phyloP scores from a whole-genome alignment of 1,139 yeast species.

The Taphrina wiesneri region DNA sequence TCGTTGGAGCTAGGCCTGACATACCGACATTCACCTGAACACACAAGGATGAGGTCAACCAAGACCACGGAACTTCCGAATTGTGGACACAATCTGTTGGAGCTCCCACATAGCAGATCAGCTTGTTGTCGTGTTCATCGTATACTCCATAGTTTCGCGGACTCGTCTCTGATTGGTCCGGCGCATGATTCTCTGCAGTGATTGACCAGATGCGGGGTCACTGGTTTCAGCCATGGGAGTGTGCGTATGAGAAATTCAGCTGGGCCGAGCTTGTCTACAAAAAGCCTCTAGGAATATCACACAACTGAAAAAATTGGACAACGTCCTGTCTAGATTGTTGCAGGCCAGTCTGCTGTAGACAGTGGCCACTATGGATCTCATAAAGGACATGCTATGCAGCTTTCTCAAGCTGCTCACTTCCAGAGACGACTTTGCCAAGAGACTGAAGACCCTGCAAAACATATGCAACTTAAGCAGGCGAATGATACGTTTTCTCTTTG shows the following conservation, averaged over 20 bases:
- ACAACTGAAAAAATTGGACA: neutral
- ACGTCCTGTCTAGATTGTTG: too few relatives aligned
- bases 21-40: neutral
- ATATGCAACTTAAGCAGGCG: neutral
- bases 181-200: neutral
- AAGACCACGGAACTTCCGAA: neutral
- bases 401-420: slow-evolving; percentile 6
- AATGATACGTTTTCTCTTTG: slow-evolving; percentile 7
- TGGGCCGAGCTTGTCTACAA: neutral
- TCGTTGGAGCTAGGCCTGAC: too few relatives aligned
- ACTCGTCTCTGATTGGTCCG: neutral
- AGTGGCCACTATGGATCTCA: slow-evolving; percentile 5
- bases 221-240: neutral
- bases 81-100: neutral
- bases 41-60: neutral
- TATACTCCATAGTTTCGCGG: neutral
- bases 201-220: neutral
- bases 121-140: neutral
- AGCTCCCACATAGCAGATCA: neutral
- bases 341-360: too few relatives aligned
- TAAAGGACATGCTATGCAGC: slow-evolving; percentile 18
- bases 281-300: neutral
- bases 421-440: slow-evolving; percentile 1
- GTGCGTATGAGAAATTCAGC: too few relatives aligned
- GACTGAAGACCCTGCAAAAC: neutral